A percentile compares a stretch with the other conserved stretches of the same genome.
Evolutionary conservation across 78 protist species (phyloP).

Genomic region (Dictyostelium capitatum): DNA sequence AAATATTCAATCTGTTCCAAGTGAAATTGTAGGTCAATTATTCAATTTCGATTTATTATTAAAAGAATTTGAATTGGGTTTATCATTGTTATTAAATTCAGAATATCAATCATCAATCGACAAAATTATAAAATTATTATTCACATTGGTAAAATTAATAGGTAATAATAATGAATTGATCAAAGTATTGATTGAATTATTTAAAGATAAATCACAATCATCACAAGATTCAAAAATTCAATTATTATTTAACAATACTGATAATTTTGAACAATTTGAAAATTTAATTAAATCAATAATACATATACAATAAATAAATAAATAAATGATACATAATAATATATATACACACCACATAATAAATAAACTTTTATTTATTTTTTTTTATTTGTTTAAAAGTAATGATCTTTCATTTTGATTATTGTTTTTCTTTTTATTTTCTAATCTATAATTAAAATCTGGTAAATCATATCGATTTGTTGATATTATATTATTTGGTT

Average conservation of each 20-base stretch:
- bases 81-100: background rate
- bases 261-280: slow-evolving; percentile 7
- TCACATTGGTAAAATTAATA: background rate
- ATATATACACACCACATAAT: too few species aligned
- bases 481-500: too few species aligned
- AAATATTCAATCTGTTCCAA: background rate
- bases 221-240: background rate
- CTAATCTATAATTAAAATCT: too few species aligned
- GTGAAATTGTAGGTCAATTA: background rate
- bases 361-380: too few species aligned
- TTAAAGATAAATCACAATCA: background rate
- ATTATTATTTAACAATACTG: background rate
- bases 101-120: slow-evolving; percentile 18
- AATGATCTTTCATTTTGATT: too few species aligned
- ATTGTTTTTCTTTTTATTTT: too few species aligned
- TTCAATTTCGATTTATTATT: background rate
- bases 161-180: background rate
- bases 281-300: background rate
- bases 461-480: too few species aligned
- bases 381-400: too few species aligned
- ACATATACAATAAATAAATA: background rate
- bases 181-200: background rate
- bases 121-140: background rate
- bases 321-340: too few species aligned
- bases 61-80: background rate